These are phyloP conservation scores for Oropetium thomaeum DNA, from an alignment of 176 grass and related monocot genomes.

Conservation along the genomic window DNA sequence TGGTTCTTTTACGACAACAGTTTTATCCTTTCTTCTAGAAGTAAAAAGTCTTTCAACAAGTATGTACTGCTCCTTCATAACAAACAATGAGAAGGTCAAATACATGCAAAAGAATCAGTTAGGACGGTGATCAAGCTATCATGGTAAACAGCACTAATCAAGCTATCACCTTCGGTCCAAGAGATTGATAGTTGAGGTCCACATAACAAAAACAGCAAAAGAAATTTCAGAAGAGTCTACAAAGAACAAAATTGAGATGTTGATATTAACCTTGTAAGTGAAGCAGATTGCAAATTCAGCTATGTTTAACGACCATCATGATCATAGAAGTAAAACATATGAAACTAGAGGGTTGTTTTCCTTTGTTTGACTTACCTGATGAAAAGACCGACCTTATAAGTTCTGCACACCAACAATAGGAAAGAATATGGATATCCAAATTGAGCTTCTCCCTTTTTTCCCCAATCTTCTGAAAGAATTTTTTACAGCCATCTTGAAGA, in stretches of 20 bases:
- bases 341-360: background rate
- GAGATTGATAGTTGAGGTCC: background rate
- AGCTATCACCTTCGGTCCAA: background rate
- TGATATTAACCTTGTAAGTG: background rate
- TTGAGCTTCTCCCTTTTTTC: conserved; percentile 52
- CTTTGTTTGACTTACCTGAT: conserved; percentile 63
- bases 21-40: too few relatives aligned
- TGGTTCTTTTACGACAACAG: background rate
- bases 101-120: background rate
- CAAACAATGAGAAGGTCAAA: background rate
- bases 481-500: conserved; percentile 84
- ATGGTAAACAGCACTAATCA: background rate
- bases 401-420: conserved; percentile 94
- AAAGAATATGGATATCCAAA: conserved; percentile 89
- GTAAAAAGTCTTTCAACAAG: background rate
- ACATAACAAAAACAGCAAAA: background rate
- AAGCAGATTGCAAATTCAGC: conserved; percentile 16
- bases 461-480: conserved; percentile 81
- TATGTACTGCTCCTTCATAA: background rate
- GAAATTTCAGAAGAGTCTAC: background rate
- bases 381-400: conserved; percentile 91
- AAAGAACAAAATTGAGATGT: background rate
- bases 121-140: background rate
- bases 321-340: conserved; percentile 14
- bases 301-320: background rate